Percentiles rank a stretch among this genome's conserved stretches.
Evolutionary conservation across 2,329 filamentous ascomycete genomes (phyloP).

Genomic region (Penicillium brevicompactum): DNA sequence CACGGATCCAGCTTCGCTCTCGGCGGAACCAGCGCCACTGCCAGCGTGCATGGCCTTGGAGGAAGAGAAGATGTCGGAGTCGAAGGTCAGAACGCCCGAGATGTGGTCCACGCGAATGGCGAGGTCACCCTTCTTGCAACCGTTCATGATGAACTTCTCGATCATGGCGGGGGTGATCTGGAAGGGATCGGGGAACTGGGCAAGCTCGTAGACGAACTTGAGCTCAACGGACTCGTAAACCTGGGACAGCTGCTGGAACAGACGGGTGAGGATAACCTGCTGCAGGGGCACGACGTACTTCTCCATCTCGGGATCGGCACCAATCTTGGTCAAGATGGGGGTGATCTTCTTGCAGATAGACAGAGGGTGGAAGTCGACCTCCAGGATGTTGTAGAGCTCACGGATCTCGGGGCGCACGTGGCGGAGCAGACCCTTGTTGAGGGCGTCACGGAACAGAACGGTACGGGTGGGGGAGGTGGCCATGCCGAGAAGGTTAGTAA

Average conservation of each 20-base stretch:
- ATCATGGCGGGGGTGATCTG: constrained; percentile 87
- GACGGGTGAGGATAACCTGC: constrained; percentile 95
- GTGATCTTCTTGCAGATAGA: constrained; percentile 99
- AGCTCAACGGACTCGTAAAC: constrained; percentile 98
- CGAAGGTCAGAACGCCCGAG: constrained; percentile 92
- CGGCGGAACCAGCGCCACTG: constrained; percentile 81
- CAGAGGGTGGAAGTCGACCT: constrained; percentile 97
- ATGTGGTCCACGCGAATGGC: constrained; percentile 96
- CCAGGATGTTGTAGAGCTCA: constrained; percentile 96
- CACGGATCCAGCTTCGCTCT: constrained; percentile 79
- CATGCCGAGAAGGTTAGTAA: constrained; percentile 96
- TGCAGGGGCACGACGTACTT: constrained; percentile 95
- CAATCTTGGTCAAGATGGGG: constrained; percentile 91
- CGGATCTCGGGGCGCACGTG: constrained; percentile 92
- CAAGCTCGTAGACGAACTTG: constrained; percentile 87
- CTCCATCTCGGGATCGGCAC: constrained; percentile 91
- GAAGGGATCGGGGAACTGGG: constrained; percentile 95
- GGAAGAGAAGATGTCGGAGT: constrained; percentile 97
- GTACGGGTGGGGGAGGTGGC: constrained; percentile 82
- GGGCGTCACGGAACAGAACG: constrained; percentile 90
- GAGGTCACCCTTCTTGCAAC: constrained; percentile 98
- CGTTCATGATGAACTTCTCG: constrained; percentile 99
- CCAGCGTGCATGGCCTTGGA: constrained; percentile 88
- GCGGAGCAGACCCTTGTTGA: constrained; percentile 92
- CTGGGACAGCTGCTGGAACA: constrained; percentile 98